These are phyloP conservation scores for Seiridium cupressi DNA, from an alignment of 2,329 filamentous ascomycete species.

Conservation along the genomic window DNA sequence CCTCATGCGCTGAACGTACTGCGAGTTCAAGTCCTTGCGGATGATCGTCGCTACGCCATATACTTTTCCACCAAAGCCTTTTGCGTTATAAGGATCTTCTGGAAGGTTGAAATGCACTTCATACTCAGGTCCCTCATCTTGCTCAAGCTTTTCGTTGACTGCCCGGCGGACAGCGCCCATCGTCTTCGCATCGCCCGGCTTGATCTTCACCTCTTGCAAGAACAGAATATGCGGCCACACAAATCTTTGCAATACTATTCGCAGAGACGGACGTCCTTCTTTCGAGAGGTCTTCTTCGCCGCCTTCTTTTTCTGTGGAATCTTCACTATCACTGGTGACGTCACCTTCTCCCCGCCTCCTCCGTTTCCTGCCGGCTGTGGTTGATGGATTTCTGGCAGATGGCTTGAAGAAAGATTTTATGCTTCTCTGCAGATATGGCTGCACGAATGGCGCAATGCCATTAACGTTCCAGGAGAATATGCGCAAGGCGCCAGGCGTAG, in stretches of 20 bases:
- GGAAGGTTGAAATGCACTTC: conserved; percentile 44
- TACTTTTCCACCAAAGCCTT: conserved; percentile 46
- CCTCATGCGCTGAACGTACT: conserved; percentile 27
- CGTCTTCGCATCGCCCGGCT: conserved; percentile 3
- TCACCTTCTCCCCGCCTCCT: background rate
- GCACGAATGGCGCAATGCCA: conserved; percentile 9
- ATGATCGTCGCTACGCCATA: conserved; percentile 52
- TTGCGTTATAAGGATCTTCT: conserved; percentile 45
- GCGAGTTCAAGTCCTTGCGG: conserved; percentile 36
- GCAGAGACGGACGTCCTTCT: conserved; percentile 9
- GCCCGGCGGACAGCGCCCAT: conserved; percentile 7
- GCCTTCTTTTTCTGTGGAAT: conserved; percentile 15
- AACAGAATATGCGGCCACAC: conserved; percentile 11
- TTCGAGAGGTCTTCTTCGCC: conserved; percentile 17
- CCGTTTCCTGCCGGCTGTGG: background rate
- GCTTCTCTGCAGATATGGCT: conserved; percentile 6
- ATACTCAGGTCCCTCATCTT: conserved; percentile 34
- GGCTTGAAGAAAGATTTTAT: conserved; percentile 9
- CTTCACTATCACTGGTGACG: background rate
- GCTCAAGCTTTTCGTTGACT: background rate
- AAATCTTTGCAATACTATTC: conserved; percentile 4
- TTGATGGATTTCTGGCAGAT: conserved; percentile 34
- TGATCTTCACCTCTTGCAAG: conserved; percentile 15
- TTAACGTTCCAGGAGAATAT: conserved; percentile 15
- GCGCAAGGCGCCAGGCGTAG: background rate